Evolutionary conservation across 345 rosid genomes (phyloP), one percentile per base, ranked within the genome.

Genomic region (Carallia brachiata): DNA sequence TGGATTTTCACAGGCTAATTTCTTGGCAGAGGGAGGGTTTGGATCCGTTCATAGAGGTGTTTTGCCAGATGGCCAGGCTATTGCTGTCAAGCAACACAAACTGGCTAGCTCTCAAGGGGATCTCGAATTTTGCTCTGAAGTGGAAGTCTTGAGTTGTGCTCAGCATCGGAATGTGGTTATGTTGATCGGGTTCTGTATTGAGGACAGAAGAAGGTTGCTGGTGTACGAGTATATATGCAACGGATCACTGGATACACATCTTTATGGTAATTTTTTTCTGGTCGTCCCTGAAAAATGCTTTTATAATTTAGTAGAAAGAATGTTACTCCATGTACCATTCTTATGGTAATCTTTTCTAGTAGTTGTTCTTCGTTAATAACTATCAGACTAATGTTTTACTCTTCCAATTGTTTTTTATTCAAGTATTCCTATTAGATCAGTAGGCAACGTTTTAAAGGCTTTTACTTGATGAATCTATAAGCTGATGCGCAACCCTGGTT

Each of bases 71-170:
- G 99, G 99, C n/a, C 97, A 87, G 77, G 94, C 92, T 65, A 91
- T 96, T 79, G 99, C 99, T 47, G 97, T 96, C 39, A 96, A 96
- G 87, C 99, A 96, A 72, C 97, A 96, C 82, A 96, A 96, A 71
- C 64, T 96, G 75, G 99, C 99, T 28, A 96, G 99, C 81, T 89
- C 99, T 54, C 98, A 96, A 76, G 99, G 99, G 76, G 99, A 96
- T 85, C 84, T 81, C 4, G 99, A 96, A 79, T 96, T 96, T 80
- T 96, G 99, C 81, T 96, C 98, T 0, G 99, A 96, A 82, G 99
- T 96, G 48, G 99, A 96, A 84, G 99, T 96, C 69, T 84, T 96
- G 69, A 92, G 98, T 74, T 96, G 99, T 80, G 99, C 99, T 55
- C 99, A 96, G 84, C 99, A 92, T 76, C 83, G 98, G 71, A 96